Evolutionary conservation across 768 basidiomycete species (phyloP), one percentile per base, ranked within the genome.

Genomic region (Arthromyces matolae): DNA sequence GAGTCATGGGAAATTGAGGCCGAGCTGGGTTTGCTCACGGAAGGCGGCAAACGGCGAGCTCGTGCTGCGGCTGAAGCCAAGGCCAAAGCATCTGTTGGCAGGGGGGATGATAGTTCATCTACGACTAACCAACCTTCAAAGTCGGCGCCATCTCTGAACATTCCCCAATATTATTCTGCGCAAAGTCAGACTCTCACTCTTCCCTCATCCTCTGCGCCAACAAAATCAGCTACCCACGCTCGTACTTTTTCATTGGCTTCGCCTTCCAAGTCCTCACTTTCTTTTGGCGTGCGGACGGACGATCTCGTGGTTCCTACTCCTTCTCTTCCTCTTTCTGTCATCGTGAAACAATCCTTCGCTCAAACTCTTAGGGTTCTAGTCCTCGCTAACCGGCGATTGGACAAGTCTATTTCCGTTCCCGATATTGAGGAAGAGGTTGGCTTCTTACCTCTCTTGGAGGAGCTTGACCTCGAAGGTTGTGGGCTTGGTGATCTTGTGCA

Each of bases 1-100:
- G 89, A 89, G 58, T 61, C 73, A n/a, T 89, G 87, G 87, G 89
- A 90, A 54, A 73, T 86, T 24, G 86, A 88, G 50, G 85, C 84
- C 0, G 86, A 89, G 57, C 82, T 82, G 50, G 86, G 86, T 1
- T 60, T 89, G 39, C 59, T 84, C 24, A 86, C 86, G 0, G 89
- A 89, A 56, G 89, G 86, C 16, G 86, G 82, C 14, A 78, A 76
- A 54, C 70, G 86, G 28, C 76, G 84, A 16, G 81, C 82, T 18
- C 70, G 82, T 49, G 84, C 81, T 0, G 70, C 69, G 5, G 79
- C 77, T 14, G 72, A 75, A 2, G 58, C 62, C 4, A 52, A 62
- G 32, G 60, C 60, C 22, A 49, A 49, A 42, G 39, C 42, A 9
- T 47, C 45, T 49, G 42, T 51, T 19, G 51, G 32, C 10, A 28